Evolutionary conservation across 2,329 filamentous ascomycete species (phyloP), one percentile per base, ranked within the genome.

Genomic region (Colletotrichum musicola): DNA sequence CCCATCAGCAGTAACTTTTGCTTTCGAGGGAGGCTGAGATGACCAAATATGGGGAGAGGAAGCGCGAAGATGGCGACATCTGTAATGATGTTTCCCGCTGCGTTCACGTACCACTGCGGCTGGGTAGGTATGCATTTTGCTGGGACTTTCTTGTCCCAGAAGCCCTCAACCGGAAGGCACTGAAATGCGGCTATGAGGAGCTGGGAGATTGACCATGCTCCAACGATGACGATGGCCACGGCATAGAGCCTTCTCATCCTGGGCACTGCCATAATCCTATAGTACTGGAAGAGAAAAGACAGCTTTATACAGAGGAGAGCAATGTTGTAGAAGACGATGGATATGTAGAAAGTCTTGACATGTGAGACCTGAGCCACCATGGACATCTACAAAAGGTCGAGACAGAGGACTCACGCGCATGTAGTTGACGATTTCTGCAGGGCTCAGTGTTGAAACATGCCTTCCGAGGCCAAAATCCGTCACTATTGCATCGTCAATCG

Each of bases 211-310:
- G 73, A 71, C 77, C 77, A 77, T 49, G 67, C 66, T n/a, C 73
- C 71, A 30, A 78, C 71, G 6, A 77, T 16, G 38, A 77, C 50
- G 20, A 75, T 74, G 57, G 75, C 72, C 20, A 68, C 46, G 58
- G 74, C 62, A 58, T 76, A 78, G 44, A 76, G 64, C 14, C 55
- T 69, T 27, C 73, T 71, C 64, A 75, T 72, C 10, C 73, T 71
- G 14, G 75, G 73, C 13, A 80, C 62, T 12, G 71, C 71, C 40
- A 75, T 76, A 20, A 80, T 72, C 10, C 79, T 76, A 38, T 78
- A 77, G 72, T 80, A 81, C 69, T 80, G 79, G n/a, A 77, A 70
- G 30, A 80, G 71, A 50, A 81, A 78, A 3, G 78, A 77, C 40
- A 77, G 71, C 62, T 81, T 81, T 62, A 77, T 74, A 46, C 71